Evolutionary conservation across 2,329 filamentous ascomycete genomes (phyloP).

Genomic region (Stromatinia cepivora): DNA sequence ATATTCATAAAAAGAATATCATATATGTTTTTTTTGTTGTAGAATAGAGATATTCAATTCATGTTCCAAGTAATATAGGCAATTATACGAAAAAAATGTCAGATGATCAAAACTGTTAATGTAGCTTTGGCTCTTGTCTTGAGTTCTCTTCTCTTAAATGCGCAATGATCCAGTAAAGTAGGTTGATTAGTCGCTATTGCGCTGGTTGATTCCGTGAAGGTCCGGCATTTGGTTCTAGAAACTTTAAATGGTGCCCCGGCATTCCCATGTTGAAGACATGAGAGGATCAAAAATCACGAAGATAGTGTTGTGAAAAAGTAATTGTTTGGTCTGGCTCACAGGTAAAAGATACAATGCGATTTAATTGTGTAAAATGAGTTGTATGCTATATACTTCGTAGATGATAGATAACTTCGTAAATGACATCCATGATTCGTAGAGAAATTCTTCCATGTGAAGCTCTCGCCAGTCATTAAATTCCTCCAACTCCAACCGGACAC

Average conservation of each 20-base stretch:
- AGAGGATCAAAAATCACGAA: not conserved
- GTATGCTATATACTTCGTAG: not conserved
- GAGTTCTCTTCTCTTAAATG: not conserved
- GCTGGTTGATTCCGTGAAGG: not conserved
- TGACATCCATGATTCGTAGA: slow-evolving; percentile 2
- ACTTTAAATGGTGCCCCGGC: not conserved
- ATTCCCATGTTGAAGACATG: no score
- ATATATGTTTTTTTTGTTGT: no score
- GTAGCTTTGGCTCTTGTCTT: not conserved
- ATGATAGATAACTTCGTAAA: not conserved
- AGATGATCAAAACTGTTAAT: not conserved
- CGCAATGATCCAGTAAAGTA: not conserved
- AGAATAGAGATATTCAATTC: no score
- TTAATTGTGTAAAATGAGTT: not conserved
- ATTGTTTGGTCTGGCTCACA: not conserved
- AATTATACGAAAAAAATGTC: no score
- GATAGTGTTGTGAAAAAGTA: not conserved
- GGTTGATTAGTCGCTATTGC: not conserved
- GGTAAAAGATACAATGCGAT: not conserved
- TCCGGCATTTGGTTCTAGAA: not conserved
- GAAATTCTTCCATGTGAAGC: not conserved
- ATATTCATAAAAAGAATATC: no score
- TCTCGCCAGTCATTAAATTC: not conserved
- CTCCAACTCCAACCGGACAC: not conserved
- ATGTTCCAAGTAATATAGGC: no score